Conservation (phyloP, 176 grass and related monocot species). For the Musa troglodytarum region DNA sequence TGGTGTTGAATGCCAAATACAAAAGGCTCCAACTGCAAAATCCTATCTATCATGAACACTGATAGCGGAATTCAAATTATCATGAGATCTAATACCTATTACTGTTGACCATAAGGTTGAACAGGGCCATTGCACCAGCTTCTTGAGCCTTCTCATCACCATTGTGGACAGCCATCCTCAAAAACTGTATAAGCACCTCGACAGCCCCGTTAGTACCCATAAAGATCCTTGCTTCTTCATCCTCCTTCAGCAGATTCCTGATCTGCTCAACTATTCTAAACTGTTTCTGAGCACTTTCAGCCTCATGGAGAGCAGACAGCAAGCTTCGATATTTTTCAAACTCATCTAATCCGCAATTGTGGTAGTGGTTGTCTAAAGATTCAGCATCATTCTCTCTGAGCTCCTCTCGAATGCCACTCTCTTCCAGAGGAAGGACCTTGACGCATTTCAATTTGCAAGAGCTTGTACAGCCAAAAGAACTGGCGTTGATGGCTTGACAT, state of each 20-base stretch:
- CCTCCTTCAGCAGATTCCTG: constrained; percentile 69
- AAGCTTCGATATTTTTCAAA: constrained; percentile 54
- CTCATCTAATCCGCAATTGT: constrained; percentile 26
- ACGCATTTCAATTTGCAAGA: constrained; percentile 51
- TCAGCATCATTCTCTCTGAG: constrained; percentile 36
- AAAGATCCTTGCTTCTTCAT: constrained; percentile 75
- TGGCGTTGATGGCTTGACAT: constrained; percentile 33
- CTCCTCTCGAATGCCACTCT: constrained; percentile 27
- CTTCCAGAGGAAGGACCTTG: constrained; percentile 40
- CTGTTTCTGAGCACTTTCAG: constrained; percentile 31
- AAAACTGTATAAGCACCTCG: constrained; percentile 62
- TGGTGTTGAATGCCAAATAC: too few relatives aligned
- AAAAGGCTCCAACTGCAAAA: too few relatives aligned
- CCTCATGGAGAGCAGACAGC: constrained; percentile 61
- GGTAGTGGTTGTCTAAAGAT: constrained; percentile 28
- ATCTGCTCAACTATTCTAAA: constrained; percentile 78
- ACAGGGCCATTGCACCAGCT: neutral
- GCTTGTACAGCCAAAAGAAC: constrained; percentile 50
- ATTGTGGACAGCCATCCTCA: constrained; percentile 51
- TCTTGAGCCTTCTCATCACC: constrained; percentile 80
- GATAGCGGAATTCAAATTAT: too few relatives aligned
- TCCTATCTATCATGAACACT: too few relatives aligned
- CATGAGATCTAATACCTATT: constrained; percentile 41
- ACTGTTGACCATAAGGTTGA: constrained; percentile 25
- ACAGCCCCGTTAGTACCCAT: constrained; percentile 76